Evolutionary conservation across 345 rosid species (phyloP), one percentile per base, ranked within the genome.

Genomic region (Citrus inodora): DNA sequence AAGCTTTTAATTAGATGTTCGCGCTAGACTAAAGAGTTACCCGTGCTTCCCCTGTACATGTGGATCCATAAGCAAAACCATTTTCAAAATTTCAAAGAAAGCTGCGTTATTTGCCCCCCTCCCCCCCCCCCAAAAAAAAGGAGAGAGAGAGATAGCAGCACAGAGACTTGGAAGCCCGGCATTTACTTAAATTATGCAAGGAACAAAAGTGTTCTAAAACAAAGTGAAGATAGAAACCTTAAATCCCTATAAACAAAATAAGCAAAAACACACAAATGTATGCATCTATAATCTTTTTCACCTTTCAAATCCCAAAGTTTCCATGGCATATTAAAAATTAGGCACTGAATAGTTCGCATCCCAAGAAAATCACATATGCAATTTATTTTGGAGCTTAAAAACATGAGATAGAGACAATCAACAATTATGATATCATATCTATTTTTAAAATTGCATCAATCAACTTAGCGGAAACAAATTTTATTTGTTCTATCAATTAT

Each of bases 11-110:
- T 35, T 73, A 24, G 68, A 75, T 17, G 59, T 53, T 67, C 33
- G 60, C 66, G 38, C 72, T 70, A 27, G 65, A 30, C 56, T 75
- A 6, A 58, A 42, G 58, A 40, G 48, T 62, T 74, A 74, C 70
- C 30, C 16, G 2, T 24, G 11, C 11, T 67, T 69, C 21, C 58
- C 73, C 58, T 40, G 46, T 17, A 69, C 25, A 25, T 46, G 17
- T 24, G 37, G 73, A 69, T 27, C 6, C 33, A 2, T 11, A 9
- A 69, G 38, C 37, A 22, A 37, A 65, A 48, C 48, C 64, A 46
- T 24, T 74, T 62, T 55, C 51, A 42, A 35, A 42, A 42, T 63
- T 74, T 63, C 51, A 33, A 61, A 62, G 59, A 46, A 46, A 46
- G 17, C 14, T 46, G 17, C 0, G 17, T 46, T 46, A 11, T 11